Percentiles rank a stretch among this genome's conserved stretches.
These are phyloP conservation scores for Millerozyma acaciae DNA, from an alignment of 805 yeast genomes.

Conservation along the genomic window DNA sequence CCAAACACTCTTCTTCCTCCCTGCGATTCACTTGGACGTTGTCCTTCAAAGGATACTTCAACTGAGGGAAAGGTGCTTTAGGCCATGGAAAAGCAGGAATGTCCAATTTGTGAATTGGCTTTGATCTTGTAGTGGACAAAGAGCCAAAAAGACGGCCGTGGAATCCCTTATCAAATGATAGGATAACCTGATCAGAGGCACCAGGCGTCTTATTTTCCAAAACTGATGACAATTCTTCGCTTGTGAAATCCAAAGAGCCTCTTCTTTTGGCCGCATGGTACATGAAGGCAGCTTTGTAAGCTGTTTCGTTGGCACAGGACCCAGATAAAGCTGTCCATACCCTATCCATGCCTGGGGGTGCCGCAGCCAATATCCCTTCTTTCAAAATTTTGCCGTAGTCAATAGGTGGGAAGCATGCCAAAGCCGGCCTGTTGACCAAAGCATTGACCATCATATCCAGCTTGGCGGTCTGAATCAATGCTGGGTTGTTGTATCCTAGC, in stretches of 20 bases:
- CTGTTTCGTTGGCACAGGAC: conserved; percentile 68
- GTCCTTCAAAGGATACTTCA: conserved; percentile 39
- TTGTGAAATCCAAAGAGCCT: conserved; percentile 42
- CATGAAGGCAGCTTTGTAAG: conserved; percentile 69
- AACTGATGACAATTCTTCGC: conserved; percentile 43
- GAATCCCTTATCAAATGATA: conserved; percentile 53
- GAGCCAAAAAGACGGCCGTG: conserved; percentile 58
- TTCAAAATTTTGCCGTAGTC: conserved; percentile 48
- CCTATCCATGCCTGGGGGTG: conserved; percentile 57
- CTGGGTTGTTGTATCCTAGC: conserved; percentile 83
- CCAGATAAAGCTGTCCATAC: conserved; percentile 68
- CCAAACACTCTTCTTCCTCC: conserved; percentile 48
- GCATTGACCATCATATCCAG: conserved; percentile 70
- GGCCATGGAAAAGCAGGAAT: conserved; percentile 63
- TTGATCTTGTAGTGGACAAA: conserved; percentile 52
- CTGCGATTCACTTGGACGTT: conserved; percentile 35
- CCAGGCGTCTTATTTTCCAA: conserved; percentile 54
- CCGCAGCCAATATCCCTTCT: conserved; percentile 54
- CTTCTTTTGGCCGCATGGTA: conserved; percentile 55
- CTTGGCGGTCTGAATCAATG: conserved; percentile 61
- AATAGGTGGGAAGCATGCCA: conserved; percentile 45
- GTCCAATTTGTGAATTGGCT: conserved; percentile 55
- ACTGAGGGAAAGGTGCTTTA: conserved; percentile 43
- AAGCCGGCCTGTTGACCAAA: conserved; percentile 55
- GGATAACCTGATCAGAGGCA: conserved; percentile 47